Evolutionary conservation across 2,329 filamentous ascomycete genomes (phyloP).

Genomic region (Pyricularia sp.): DNA sequence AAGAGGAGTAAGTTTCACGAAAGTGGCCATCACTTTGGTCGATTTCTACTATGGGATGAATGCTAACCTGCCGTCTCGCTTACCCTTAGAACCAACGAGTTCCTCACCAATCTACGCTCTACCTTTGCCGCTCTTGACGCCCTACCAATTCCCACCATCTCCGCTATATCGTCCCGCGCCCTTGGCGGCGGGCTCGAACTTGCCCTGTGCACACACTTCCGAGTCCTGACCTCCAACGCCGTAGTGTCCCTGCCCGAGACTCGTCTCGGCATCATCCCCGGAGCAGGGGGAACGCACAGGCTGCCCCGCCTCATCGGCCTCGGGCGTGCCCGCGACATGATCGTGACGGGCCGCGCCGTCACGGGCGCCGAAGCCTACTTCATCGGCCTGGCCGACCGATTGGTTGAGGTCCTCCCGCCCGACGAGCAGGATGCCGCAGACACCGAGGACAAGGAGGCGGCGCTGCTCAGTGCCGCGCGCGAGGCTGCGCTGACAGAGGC

Average conservation of each 20-base stretch:
- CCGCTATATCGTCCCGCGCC: slow-evolving; percentile 71
- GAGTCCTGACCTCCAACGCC: slow-evolving; percentile 70
- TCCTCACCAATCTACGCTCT: slow-evolving; percentile 61
- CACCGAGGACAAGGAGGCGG: slow-evolving; percentile 15
- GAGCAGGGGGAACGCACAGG: slow-evolving; percentile 83
- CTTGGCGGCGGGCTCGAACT: slow-evolving; percentile 91
- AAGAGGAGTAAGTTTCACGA: slow-evolving; percentile 51
- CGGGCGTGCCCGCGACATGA: slow-evolving; percentile 71
- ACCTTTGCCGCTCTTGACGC: slow-evolving; percentile 62
- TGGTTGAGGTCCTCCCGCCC: slow-evolving; percentile 55
- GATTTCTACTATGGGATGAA: background rate
- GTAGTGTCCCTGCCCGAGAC: slow-evolving; percentile 81
- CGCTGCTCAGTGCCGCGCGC: slow-evolving; percentile 44
- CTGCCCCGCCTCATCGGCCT: slow-evolving; percentile 72
- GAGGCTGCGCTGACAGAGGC: slow-evolving; percentile 61
- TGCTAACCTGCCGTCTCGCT: background rate
- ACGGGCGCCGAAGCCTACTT: slow-evolving; percentile 79
- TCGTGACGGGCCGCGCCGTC: slow-evolving; percentile 81
- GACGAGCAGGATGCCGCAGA: slow-evolving; percentile 6
- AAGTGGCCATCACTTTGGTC: background rate
- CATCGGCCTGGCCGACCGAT: slow-evolving; percentile 75
- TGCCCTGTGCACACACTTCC: slow-evolving; percentile 77
- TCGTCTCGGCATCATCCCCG: slow-evolving; percentile 83
- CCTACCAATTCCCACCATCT: slow-evolving; percentile 81
- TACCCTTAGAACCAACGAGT: slow-evolving; percentile 54